phyloP scores from a whole-genome alignment of 225 moss, liverwort and hornwort genomes.

The Antitrichia curtipendula region DNA sequence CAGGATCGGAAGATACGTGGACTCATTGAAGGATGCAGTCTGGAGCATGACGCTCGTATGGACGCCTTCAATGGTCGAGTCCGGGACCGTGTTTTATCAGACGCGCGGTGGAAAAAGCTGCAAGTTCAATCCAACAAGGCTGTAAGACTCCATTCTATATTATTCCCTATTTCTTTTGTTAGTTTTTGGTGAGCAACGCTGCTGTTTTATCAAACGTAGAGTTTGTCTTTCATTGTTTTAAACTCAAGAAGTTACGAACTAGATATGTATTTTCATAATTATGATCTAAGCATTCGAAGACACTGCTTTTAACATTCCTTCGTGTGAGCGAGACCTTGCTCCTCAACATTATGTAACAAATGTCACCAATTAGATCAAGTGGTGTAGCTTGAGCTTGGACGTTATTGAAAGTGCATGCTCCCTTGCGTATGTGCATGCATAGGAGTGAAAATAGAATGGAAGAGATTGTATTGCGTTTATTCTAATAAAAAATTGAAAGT shows the following conservation, averaged over 20 bases:
- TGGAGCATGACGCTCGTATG: slow-evolving; percentile 97
- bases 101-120: slow-evolving; percentile 96
- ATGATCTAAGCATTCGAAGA: background rate
- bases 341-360: background rate
- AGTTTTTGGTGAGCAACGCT: background rate
- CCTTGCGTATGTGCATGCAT: background rate
- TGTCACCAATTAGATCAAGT: background rate
- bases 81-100: slow-evolving; percentile 77
- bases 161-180: background rate
- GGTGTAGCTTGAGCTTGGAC: background rate
- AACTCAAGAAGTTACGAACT: background rate
- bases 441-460: background rate
- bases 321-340: background rate
- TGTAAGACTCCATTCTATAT: slow-evolving; percentile 7
- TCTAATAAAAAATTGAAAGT: no score
- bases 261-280: no score
- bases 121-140: slow-evolving; percentile 90
- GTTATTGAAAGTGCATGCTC: background rate
- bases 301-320: background rate
- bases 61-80: slow-evolving; percentile 82
- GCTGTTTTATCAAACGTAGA: background rate
- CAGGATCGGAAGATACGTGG: slow-evolving; percentile 98
- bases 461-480: background rate
- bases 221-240: background rate
- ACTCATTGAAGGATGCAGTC: slow-evolving; percentile 84